Evolutionary conservation across 2,329 filamentous ascomycete species (phyloP).

Genomic region (Dactylella cylindrospora): DNA sequence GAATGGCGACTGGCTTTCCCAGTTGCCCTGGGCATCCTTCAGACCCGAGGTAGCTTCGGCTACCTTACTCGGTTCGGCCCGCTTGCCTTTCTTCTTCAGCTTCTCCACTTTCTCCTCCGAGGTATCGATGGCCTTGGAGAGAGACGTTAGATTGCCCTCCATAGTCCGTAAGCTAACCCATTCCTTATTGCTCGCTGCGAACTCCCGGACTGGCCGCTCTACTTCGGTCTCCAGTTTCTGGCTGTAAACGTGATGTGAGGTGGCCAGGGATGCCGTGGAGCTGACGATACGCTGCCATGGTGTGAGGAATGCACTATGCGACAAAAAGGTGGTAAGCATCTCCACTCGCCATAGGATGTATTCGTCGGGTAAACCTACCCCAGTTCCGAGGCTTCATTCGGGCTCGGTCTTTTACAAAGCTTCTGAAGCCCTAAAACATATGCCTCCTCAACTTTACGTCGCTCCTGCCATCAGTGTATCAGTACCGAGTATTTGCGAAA

Average conservation of each 20-base stretch:
- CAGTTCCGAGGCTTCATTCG: constrained; percentile 75
- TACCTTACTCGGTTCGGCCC: constrained; percentile 74
- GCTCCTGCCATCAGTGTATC: constrained; percentile 66
- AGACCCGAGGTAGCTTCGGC: constrained; percentile 71
- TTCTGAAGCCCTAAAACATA: constrained; percentile 82
- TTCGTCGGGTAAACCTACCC: constrained; percentile 64
- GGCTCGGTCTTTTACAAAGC: constrained; percentile 71
- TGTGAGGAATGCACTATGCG: constrained; percentile 74
- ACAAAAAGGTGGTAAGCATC: constrained; percentile 33
- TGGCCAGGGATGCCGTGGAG: constrained; percentile 76
- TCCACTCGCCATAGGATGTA: not conserved
- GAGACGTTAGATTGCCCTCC: constrained; percentile 72
- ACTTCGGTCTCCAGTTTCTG: constrained; percentile 84
- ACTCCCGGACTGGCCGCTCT: constrained; percentile 77
- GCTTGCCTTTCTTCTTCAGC: constrained; percentile 74
- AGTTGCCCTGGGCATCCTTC: constrained; percentile 77
- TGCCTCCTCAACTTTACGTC: constrained; percentile 83
- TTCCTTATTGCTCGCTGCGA: constrained; percentile 69
- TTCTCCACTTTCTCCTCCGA: constrained; percentile 85
- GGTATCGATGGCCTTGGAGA: constrained; percentile 82
- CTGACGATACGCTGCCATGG: constrained; percentile 87
- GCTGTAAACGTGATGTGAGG: constrained; percentile 78
- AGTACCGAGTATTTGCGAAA: constrained; percentile 24
- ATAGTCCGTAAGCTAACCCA: constrained; percentile 79
- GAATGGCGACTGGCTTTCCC: constrained; percentile 92